A percentile compares a stretch with the other conserved stretches of the same genome.
phyloP scores from a whole-genome alignment of 495 filamentous ascomycete species.

The Penicillium crystallinum region DNA sequence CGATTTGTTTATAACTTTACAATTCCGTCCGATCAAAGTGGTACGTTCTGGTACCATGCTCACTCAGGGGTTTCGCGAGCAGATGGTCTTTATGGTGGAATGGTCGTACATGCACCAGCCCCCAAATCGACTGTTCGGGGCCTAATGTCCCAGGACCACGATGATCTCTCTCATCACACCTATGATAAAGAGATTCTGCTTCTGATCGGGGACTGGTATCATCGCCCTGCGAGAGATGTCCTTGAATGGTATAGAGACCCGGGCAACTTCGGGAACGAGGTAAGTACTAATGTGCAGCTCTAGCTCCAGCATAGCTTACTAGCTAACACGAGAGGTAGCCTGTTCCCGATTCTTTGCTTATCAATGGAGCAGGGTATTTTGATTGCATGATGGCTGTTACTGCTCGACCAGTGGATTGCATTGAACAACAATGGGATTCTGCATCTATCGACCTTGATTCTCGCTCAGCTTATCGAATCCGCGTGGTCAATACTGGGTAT shows the following conservation, averaged over 20 bases:
- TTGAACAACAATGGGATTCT: conserved; percentile 11
- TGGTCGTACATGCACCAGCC: conserved; percentile 63
- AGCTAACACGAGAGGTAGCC: conserved; percentile 20
- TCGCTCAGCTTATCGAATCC: conserved; percentile 21
- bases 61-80: conserved; percentile 62
- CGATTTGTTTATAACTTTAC: conserved; percentile 73
- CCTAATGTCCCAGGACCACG: conserved; percentile 5
- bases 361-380: conserved; percentile 47
- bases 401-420: conserved; percentile 43
- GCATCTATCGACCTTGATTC: conserved; percentile 21
- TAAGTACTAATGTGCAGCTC: conserved; percentile 5
- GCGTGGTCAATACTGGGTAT: conserved; percentile 41
- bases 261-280: conserved; percentile 46
- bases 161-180: conserved; percentile 8
- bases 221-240: conserved; percentile 34
- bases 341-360: conserved; percentile 47
- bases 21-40: conserved; percentile 63
- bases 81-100: conserved; percentile 67
- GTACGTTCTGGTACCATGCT: conserved; percentile 83
- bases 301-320: neutral
- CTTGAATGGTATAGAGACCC: conserved; percentile 43
- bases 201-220: conserved; percentile 53
- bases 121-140: conserved; percentile 26
- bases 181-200: conserved; percentile 42
- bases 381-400: conserved; percentile 46